Evolutionary conservation across 78 protist genomes (phyloP).

Genomic region (Diacronema lutheri): DNA sequence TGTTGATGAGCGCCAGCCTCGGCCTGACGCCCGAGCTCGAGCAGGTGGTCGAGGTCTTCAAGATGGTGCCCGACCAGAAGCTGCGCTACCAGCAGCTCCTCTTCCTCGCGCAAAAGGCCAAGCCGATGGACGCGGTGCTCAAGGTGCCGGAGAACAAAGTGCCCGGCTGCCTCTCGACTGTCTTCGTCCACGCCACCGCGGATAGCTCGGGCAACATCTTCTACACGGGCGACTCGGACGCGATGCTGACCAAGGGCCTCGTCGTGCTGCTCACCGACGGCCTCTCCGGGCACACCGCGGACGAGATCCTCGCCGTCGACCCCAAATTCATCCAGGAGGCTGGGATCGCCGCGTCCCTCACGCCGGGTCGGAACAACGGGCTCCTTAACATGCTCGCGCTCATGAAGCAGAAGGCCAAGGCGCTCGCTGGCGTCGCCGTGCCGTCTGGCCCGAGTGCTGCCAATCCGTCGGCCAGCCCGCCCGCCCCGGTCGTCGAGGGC

Average conservation of each 20-base stretch:
- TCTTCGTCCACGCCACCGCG: background rate
- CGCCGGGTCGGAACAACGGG: conserved; percentile 21
- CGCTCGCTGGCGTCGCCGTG: too few species aligned
- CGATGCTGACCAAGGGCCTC: conserved; percentile 11
- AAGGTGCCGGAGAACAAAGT: background rate
- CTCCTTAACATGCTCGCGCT: background rate
- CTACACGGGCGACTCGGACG: background rate
- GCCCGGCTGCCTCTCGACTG: conserved; percentile 12
- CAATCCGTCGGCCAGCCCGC: too few species aligned
- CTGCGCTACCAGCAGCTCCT: conserved; percentile 18
- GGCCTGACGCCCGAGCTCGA: background rate
- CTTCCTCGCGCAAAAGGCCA: background rate
- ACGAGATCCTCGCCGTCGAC: background rate
- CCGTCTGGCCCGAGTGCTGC: too few species aligned
- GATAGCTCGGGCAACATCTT: background rate
- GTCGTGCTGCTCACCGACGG: background rate
- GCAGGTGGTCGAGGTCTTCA: background rate
- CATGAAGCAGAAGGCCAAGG: background rate
- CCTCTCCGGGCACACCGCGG: too few species aligned
- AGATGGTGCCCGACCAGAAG: conserved; percentile 21
- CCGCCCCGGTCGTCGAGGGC: too few species aligned
- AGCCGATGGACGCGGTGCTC: background rate
- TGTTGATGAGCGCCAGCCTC: too few species aligned
- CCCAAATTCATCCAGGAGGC: background rate
- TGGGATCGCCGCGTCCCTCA: background rate